Conservation (phyloP, 164 flowering plant species). For the Vitis riparia region DNA sequence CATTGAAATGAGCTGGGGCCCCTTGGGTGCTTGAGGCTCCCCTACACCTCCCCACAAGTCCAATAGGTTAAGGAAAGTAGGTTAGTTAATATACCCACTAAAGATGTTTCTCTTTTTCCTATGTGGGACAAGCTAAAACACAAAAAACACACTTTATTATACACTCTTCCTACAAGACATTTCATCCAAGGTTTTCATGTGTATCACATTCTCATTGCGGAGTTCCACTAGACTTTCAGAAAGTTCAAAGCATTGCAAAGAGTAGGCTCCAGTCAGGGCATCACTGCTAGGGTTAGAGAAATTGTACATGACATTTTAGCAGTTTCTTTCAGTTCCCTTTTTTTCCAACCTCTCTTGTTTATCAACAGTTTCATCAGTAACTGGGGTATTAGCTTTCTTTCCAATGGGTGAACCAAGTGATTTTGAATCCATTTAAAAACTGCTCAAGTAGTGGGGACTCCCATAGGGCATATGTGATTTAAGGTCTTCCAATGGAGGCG, state of each 20-base stretch:
- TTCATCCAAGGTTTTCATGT: constrained; percentile 89
- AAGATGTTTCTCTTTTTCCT: too few relatives aligned
- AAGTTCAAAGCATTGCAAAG: constrained; percentile 77
- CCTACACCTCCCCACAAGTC: too few relatives aligned
- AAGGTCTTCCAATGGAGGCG: constrained; percentile 20
- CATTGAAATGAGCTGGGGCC: too few relatives aligned
- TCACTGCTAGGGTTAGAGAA: constrained; percentile 81
- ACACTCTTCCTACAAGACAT: constrained; percentile 29
- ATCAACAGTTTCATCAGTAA: constrained; percentile 15
- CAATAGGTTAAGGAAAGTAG: too few relatives aligned
- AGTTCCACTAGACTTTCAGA: constrained; percentile 52
- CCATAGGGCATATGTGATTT: constrained; percentile 8
- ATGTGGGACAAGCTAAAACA: too few relatives aligned
- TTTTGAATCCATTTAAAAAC: constrained; percentile 18
- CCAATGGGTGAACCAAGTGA: constrained; percentile 11
- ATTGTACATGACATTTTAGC: constrained; percentile 54
- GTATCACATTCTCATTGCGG: constrained; percentile 58
- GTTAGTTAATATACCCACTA: too few relatives aligned
- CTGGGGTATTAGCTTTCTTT: constrained; percentile 13
- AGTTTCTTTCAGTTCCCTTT: constrained; percentile 58
- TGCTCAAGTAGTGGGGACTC: background rate
- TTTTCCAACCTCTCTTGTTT: constrained; percentile 47
- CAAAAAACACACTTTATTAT: too few relatives aligned
- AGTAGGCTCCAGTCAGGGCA: constrained; percentile 74
- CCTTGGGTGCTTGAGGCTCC: too few relatives aligned